Base-by-base conservation (phyloP, 306 rosid species). In the Cucurbita maxima region DNA sequence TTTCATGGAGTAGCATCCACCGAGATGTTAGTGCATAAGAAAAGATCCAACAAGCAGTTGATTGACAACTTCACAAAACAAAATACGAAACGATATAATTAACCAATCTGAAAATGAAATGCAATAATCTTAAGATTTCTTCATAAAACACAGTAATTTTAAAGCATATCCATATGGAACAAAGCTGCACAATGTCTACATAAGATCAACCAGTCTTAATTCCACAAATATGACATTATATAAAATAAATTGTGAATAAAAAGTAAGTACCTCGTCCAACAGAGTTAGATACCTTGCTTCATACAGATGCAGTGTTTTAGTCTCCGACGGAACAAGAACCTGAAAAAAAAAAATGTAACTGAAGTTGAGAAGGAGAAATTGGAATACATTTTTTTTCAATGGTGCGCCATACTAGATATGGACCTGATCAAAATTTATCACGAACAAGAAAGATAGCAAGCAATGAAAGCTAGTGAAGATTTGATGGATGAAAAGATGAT, bases 261-360 rank as follows among this genome's bases (percentile, higher is more conserved):
- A 45, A 40, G 51, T 18, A 10, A 52, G 38, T 79, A 84, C 88
- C 86, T 84, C 84, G 38, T 79, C 84, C 25, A 84, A 75, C 47
- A 84, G 75, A 72, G 84, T 75, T 18, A 84, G 74, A 72, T 82
- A 84, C 59, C 88, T 82, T 50, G 88, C 88, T 82, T 82, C 88
- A 59, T 77, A 84, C 5, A 84, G 71, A 74, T 82, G 88, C 56
- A 82, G 50, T 7, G 86, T 77, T 58, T 82, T 84, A 44, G 67
- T 77, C 81, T 84, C 86, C 3, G 88, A 63, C 25, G 88, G 88
- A 74, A 82, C 82, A 52, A 82, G 84, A 75, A 82, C 84, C 88
- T 85, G 75, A 4, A 22, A 38, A 30, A 3, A 22, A 30, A 1
- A 30, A 30, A 30, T 30, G 34, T 30, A 30, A 30, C 34, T 30